Conservation (phyloP, 202 grass and related monocot species). For the Setaria italica region DNA sequence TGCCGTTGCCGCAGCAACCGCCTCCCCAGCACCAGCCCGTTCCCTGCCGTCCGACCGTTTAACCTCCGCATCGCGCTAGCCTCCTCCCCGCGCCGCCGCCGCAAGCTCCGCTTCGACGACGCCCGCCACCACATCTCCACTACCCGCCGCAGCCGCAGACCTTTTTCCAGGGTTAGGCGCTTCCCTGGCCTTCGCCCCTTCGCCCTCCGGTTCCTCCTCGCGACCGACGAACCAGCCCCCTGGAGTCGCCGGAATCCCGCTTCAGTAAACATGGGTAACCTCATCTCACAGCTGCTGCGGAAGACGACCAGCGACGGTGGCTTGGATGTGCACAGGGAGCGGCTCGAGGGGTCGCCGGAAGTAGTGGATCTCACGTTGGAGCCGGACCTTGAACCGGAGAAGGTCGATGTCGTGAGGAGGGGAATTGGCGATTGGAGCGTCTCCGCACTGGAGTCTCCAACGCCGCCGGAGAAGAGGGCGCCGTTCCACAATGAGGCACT, state of each 20-base stretch:
- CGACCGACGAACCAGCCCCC: too few relatives aligned
- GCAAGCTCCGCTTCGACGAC: slow-evolving; percentile 31
- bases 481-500: neutral
- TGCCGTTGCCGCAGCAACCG: neutral
- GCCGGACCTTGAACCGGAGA: slow-evolving; percentile 5
- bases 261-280: slow-evolving; percentile 49
- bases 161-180: neutral
- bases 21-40: neutral
- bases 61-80: slow-evolving; percentile 10
- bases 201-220: slow-evolving; percentile 43
- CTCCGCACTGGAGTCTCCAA: neutral
- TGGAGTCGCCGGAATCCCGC: slow-evolving; percentile 28
- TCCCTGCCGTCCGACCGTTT: slow-evolving; percentile 1
- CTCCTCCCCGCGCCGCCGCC: neutral
- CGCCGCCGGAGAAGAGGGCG: slow-evolving; percentile 21
- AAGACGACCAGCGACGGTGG: slow-evolving; percentile 20
- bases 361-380: slow-evolving; percentile 41
- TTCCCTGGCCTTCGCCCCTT: slow-evolving; percentile 47
- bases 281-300: neutral
- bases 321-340: slow-evolving; percentile 13
- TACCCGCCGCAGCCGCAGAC: slow-evolving; percentile 15
- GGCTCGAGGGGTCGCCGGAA: slow-evolving; percentile 8
- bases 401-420: slow-evolving; percentile 14
- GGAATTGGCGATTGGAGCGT: slow-evolving; percentile 32
- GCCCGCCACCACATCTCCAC: neutral